Percentiles rank a stretch among this genome's conserved stretches.
Evolutionary conservation across 2,329 filamentous ascomycete species (phyloP).

Genomic region (Camillea tinctor): DNA sequence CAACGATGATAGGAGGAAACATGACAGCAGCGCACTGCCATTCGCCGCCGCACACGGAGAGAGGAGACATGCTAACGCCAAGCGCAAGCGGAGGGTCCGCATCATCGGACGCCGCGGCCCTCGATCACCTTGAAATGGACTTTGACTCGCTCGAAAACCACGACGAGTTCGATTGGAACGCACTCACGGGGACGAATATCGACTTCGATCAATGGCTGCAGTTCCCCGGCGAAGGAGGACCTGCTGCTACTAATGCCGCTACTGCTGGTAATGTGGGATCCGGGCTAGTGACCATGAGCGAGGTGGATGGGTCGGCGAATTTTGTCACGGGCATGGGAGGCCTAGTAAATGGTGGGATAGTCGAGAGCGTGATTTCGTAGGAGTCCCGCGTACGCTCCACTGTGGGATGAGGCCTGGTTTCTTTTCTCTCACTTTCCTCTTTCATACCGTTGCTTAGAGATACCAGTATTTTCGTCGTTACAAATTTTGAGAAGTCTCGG

Average conservation of each 20-base stretch:
- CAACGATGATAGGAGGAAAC: background rate
- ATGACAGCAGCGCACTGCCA: constrained; percentile 2
- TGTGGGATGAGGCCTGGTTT: too few species aligned
- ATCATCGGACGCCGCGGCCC: constrained; percentile 24
- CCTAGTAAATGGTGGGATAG: background rate
- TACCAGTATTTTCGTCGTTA: too few species aligned
- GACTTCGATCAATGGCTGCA: constrained; percentile 61
- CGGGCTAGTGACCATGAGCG: background rate
- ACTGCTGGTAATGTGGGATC: too few species aligned
- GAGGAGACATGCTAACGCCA: constrained; percentile 25
- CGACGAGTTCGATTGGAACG: constrained; percentile 55
- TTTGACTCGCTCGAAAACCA: constrained; percentile 39
- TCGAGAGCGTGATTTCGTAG: background rate
- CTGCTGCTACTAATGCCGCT: background rate
- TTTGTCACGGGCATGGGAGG: background rate
- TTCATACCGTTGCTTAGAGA: too few species aligned
- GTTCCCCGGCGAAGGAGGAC: constrained; percentile 50
- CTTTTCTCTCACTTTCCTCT: too few species aligned
- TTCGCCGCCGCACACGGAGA: constrained; percentile 2
- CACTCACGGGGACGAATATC: constrained; percentile 50
- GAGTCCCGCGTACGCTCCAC: too few species aligned
- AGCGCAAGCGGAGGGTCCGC: constrained; percentile 23
- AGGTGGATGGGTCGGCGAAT: background rate
- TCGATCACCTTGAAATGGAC: constrained; percentile 46
- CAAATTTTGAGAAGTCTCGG: background rate